phyloP scores from a whole-genome alignment of 306 rosid genomes.

The Vigna hirtella region DNA sequence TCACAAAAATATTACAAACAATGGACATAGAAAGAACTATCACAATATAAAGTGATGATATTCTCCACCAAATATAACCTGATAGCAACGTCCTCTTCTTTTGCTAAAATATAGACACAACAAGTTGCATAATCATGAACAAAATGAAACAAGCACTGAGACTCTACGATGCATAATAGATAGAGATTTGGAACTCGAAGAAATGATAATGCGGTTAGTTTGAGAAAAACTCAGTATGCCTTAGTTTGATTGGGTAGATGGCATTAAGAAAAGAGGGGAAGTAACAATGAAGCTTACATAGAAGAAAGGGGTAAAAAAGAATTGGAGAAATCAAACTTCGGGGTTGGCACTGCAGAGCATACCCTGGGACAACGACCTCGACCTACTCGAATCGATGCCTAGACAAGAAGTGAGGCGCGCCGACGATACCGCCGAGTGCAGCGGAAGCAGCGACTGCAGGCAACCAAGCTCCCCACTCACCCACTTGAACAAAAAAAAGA shows the following conservation, averaged over 20 bases:
- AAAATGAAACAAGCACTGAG: neutral
- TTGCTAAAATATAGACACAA: slow-evolving; percentile 3
- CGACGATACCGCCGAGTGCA: slow-evolving; percentile 84
- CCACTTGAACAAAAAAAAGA: slow-evolving; percentile 49
- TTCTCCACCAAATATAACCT: neutral
- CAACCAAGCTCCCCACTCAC: slow-evolving; percentile 58
- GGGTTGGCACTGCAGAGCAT: slow-evolving; percentile 98
- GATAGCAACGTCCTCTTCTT: neutral
- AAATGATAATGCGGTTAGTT: neutral
- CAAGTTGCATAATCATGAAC: too few relatives aligned
- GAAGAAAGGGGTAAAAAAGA: slow-evolving; percentile 54
- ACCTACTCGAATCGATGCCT: slow-evolving; percentile 73
- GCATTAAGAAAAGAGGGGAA: slow-evolving; percentile 29
- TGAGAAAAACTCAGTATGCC: neutral
- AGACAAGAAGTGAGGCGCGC: slow-evolving; percentile 95
- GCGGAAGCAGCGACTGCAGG: slow-evolving; percentile 81
- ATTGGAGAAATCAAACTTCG: slow-evolving; percentile 89
- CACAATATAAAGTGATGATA: neutral
- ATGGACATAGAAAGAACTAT: slow-evolving; percentile 11
- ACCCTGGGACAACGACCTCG: slow-evolving; percentile 96
- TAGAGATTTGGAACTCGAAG: neutral
- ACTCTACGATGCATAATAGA: neutral
- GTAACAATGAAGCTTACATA: slow-evolving; percentile 82
- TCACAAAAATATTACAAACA: neutral
- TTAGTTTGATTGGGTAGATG: neutral